Percentiles rank a stretch among this genome's conserved stretches.
These are phyloP conservation scores for Scenedesmus sp. DNA, from an alignment of 163 green algal genomes.

Conservation along the genomic window DNA sequence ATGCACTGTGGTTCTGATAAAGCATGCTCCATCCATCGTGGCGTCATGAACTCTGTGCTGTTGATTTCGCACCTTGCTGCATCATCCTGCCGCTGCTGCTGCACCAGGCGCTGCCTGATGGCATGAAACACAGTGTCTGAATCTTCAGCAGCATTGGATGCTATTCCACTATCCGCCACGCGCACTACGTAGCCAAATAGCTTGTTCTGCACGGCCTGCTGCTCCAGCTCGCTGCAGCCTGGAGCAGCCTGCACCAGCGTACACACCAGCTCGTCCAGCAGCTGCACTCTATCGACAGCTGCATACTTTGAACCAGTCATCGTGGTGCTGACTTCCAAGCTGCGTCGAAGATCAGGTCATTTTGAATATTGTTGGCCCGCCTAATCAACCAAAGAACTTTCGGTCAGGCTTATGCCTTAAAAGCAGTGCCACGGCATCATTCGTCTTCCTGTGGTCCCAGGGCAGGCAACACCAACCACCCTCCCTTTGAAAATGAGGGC, in stretches of 20 bases:
- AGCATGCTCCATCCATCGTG: too few relatives aligned
- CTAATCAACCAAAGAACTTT: not conserved
- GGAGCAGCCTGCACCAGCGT: not conserved
- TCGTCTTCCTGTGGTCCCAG: too few relatives aligned
- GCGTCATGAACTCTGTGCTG: too few relatives aligned
- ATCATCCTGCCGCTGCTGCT: slow-evolving; percentile 35
- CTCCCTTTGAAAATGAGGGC: too few relatives aligned
- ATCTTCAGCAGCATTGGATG: not conserved
- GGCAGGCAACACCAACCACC: too few relatives aligned
- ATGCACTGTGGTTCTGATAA: too few relatives aligned
- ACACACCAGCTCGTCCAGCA: slow-evolving; percentile 39
- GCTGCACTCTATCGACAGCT: not conserved
- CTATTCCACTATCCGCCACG: slow-evolving; percentile 12
- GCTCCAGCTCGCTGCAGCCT: not conserved
- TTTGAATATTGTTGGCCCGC: not conserved
- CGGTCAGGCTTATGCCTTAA: not conserved
- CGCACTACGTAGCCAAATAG: slow-evolving; percentile 16
- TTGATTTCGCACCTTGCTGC: slow-evolving; percentile 25
- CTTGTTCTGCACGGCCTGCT: slow-evolving; percentile 23
- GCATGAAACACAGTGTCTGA: slow-evolving; percentile 26
- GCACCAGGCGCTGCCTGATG: slow-evolving; percentile 27
- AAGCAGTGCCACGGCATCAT: too few relatives aligned
- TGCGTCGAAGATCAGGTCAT: not conserved
- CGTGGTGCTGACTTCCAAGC: not conserved
- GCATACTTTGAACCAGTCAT: not conserved